Conservation (phyloP, 768 basidiomycete genomes). For the Agrocybe pediades region DNA sequence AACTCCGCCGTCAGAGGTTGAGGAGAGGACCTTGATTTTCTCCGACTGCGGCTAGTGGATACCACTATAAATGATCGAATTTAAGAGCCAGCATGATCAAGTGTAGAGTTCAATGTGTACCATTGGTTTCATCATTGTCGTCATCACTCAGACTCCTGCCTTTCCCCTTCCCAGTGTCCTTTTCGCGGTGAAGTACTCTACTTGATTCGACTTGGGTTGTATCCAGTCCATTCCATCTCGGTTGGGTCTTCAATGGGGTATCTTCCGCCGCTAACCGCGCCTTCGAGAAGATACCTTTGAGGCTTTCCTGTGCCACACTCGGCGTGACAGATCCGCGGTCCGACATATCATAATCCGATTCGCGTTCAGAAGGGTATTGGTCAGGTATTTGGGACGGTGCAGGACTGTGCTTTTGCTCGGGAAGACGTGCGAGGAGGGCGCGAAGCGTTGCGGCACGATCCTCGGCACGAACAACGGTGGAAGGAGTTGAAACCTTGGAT, state of each 20-base stretch:
- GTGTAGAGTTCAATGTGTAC: slow-evolving; percentile 37
- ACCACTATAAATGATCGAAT: slow-evolving; percentile 5
- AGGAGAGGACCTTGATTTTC: slow-evolving; percentile 40
- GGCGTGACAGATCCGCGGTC: slow-evolving; percentile 37
- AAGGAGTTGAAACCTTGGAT: slow-evolving; percentile 33
- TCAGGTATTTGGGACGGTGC: slow-evolving; percentile 19
- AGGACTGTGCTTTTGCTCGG: slow-evolving; percentile 34
- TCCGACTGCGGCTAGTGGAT: slow-evolving; percentile 24
- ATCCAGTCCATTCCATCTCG: slow-evolving; percentile 57
- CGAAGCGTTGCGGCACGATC: slow-evolving; percentile 66
- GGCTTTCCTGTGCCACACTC: slow-evolving; percentile 55
- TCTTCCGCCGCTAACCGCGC: slow-evolving; percentile 65
- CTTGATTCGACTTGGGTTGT: slow-evolving; percentile 60
- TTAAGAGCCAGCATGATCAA: neutral
- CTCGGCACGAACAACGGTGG: slow-evolving; percentile 19
- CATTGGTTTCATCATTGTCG: slow-evolving; percentile 52
- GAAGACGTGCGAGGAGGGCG: slow-evolving; percentile 56
- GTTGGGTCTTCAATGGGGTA: slow-evolving; percentile 56
- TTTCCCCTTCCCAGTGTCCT: slow-evolving; percentile 48
- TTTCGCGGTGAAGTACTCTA: slow-evolving; percentile 44
- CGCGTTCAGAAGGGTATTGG: slow-evolving; percentile 45
- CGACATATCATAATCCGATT: slow-evolving; percentile 61
- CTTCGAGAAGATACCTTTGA: slow-evolving; percentile 68
- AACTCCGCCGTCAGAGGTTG: slow-evolving; percentile 38
- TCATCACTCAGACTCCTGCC: slow-evolving; percentile 69